Conservation (phyloP, 345 rosid genomes). For the Aquilaria malaccensis region DNA sequence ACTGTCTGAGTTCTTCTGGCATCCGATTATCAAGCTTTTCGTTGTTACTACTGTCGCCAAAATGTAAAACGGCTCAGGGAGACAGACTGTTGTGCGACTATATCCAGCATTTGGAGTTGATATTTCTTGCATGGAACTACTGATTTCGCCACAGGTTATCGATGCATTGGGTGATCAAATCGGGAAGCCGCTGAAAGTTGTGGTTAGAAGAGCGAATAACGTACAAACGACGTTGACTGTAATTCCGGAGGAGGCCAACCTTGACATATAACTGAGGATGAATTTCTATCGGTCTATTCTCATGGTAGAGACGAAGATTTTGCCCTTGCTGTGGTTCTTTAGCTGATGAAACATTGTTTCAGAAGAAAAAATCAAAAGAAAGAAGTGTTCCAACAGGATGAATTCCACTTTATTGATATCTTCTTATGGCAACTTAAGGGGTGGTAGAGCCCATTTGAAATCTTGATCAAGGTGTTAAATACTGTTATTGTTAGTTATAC, state of each 20-base stretch:
- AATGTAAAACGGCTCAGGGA: too few relatives aligned
- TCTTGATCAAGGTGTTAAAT: too few relatives aligned
- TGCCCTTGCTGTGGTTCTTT: neutral
- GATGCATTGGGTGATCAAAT: slow-evolving; percentile 65
- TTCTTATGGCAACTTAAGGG: too few relatives aligned
- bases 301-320: neutral
- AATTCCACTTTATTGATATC: too few relatives aligned
- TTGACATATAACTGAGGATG: slow-evolving; percentile 36
- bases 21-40: neutral
- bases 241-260: slow-evolving; percentile 76
- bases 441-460: too few relatives aligned
- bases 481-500: too few relatives aligned
- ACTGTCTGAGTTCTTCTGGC: neutral
- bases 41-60: neutral
- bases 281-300: too few relatives aligned
- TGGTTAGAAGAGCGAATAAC: slow-evolving; percentile 55
- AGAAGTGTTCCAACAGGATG: too few relatives aligned
- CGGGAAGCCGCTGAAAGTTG: slow-evolving; percentile 46
- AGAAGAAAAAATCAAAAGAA: too few relatives aligned
- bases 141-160: slow-evolving; percentile 40
- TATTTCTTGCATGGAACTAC: neutral
- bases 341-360: too few relatives aligned
- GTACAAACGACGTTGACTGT: slow-evolving; percentile 35
- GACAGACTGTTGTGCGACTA: too few relatives aligned
- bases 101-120: neutral